Conservation (phyloP, 2,329 filamentous ascomycete genomes). For the Helotiales sp. region DNA sequence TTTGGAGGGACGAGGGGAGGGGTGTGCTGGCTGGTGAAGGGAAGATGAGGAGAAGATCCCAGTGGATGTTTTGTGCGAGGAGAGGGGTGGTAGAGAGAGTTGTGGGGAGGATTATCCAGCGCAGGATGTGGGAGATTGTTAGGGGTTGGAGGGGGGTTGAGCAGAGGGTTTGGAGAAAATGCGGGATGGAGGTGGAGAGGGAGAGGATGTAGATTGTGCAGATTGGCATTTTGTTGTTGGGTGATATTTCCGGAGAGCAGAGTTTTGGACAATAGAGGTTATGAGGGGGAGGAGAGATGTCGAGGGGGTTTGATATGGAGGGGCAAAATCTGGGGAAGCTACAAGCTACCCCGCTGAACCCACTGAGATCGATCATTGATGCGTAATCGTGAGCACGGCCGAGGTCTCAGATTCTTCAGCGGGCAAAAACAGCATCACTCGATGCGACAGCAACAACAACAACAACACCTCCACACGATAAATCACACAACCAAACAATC, state of each 20-base stretch:
- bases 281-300: not conserved
- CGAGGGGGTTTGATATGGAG: not conserved
- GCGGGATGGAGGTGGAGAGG: slow-evolving; percentile 44
- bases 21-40: slow-evolving; percentile 35
- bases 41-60: slow-evolving; percentile 55
- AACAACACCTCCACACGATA: too few species aligned
- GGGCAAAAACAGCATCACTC: not conserved
- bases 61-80: slow-evolving; percentile 46
- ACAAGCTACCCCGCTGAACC: slow-evolving; percentile 1
- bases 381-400: slow-evolving; percentile 12
- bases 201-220: slow-evolving; percentile 53
- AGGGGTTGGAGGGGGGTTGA: slow-evolving; percentile 46
- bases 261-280: not conserved
- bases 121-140: slow-evolving; percentile 49
- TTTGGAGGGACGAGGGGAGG: slow-evolving; percentile 40
- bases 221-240: slow-evolving; percentile 51
- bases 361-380: not conserved
- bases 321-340: slow-evolving; percentile 10
- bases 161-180: slow-evolving; percentile 49
- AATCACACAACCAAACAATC: too few species aligned
- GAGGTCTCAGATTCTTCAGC: slow-evolving; percentile 1
- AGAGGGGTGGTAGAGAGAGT: slow-evolving; percentile 48
- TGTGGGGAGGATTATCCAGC: slow-evolving; percentile 56
- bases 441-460: not conserved
- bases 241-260: not conserved